Evolutionary conservation across 495 filamentous ascomycete species (phyloP).

Genomic region (Parachaetomium inaequale): DNA sequence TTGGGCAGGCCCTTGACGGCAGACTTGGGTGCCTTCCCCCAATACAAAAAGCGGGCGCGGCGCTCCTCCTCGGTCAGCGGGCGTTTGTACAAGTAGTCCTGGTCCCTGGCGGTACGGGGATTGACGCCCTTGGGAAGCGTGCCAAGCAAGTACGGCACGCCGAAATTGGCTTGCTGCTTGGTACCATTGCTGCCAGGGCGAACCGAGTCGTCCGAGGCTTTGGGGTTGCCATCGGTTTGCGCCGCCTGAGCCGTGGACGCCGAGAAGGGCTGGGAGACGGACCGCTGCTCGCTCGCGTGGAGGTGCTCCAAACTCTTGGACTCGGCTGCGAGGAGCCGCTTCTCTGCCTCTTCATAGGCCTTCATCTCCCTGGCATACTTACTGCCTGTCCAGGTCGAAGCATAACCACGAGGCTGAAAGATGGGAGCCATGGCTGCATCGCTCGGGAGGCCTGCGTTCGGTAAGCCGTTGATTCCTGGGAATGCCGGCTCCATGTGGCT

Average conservation of each 20-base stretch:
- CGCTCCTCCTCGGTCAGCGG: conserved; percentile 48
- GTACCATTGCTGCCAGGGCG: conserved; percentile 6
- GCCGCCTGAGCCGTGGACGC: background rate
- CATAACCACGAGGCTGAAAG: conserved; percentile 31
- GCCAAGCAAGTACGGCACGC: conserved; percentile 45
- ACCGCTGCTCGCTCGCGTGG: background rate
- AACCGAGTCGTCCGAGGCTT: background rate
- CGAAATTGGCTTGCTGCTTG: conserved; percentile 17
- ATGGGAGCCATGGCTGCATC: conserved; percentile 28
- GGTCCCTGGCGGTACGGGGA: conserved; percentile 29
- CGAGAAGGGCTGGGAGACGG: conserved; percentile 8
- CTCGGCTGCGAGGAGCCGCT: background rate
- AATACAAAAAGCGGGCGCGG: conserved; percentile 48
- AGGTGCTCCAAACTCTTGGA: conserved; percentile 2
- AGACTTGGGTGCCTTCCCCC: conserved; percentile 45
- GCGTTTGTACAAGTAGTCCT: conserved; percentile 47
- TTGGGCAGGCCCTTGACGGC: conserved; percentile 48
- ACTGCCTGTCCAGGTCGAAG: conserved; percentile 17
- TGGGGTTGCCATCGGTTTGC: background rate
- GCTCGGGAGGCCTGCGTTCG: conserved; percentile 25
- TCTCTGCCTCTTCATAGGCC: conserved; percentile 15
- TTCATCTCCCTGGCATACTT: conserved; percentile 16
- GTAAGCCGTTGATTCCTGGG: conserved; percentile 15
- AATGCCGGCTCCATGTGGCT: background rate
- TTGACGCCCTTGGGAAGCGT: conserved; percentile 38